Evolutionary conservation across 495 filamentous ascomycete species (phyloP), one percentile per base, ranked within the genome.

Genomic region (Aspergillus hancockii): DNA sequence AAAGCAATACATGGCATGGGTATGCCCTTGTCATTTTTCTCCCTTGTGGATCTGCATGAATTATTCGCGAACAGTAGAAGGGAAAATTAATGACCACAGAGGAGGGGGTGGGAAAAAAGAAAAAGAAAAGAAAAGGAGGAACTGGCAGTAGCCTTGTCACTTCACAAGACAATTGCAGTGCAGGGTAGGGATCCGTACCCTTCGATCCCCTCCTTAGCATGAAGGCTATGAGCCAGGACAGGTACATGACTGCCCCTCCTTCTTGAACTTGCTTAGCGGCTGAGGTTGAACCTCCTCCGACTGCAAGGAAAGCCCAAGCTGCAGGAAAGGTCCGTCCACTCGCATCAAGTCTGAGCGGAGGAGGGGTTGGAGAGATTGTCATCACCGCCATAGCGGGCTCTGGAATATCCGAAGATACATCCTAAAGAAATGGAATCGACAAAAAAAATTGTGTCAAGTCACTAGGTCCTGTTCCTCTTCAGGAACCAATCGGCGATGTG

Each of bases 201-300:
- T 47, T 47, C 19, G 21, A 10, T 47, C 18, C 43, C 43, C 43
- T 47, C 43, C 16, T 57, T 14, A 57, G 43, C 54, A 57, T 13
- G 23, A 41, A 47, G 7, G 19, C 19, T 47, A 47, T 21, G 18
- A 47, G 8, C 43, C 43, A 23, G 43, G 43, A 47, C 43, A 47
- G 43, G 43, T 47, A 47, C 43, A 47, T 8, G 8, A 14, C 21
- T 22, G 43, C 43, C 43, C 43, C 43, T 47, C 43, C 16, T 47
- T 47, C 43, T 47, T 23, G 19, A 23, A 47, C 18, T 23, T 47
- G 43, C 43, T 47, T 47, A 47, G 43, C 21, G 43, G 43, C 19
- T 47, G 43, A 47, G 21, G 38, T 16, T 28, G 16, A 40, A n/a
- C 16, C 36, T 10, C 21, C 43, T 23, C 43, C 19, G 21, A 47